Percentiles rank a stretch among this genome's conserved stretches.
phyloP scores from a whole-genome alignment of 441 rosid species.

The Cnidoscolus chayamansa region DNA sequence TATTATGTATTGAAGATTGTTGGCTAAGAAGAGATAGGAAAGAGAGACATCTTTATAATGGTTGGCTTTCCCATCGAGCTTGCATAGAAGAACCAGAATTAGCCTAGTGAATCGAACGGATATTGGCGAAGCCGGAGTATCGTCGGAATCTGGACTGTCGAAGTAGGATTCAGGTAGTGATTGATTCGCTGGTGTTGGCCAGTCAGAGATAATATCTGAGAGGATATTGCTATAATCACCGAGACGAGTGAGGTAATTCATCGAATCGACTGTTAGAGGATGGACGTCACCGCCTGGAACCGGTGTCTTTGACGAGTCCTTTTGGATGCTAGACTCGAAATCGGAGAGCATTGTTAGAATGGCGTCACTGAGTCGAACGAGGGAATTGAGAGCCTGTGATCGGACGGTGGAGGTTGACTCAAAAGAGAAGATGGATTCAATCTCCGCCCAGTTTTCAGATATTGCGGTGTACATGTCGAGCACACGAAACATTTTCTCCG shows the following conservation, averaged over 20 bases:
- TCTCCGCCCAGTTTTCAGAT: slow-evolving; percentile 40
- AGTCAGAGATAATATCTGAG: slow-evolving; percentile 42
- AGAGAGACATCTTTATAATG: slow-evolving; percentile 50
- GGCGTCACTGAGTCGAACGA: slow-evolving; percentile 47
- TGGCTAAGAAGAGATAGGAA: slow-evolving; percentile 70
- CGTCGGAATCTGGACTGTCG: slow-evolving; percentile 29
- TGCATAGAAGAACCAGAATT: slow-evolving; percentile 64
- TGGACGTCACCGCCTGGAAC: slow-evolving; percentile 56
- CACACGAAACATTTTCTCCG: slow-evolving; percentile 51
- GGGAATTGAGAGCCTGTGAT: slow-evolving; percentile 50
- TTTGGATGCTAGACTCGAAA: slow-evolving; percentile 49
- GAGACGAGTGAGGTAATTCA: slow-evolving; percentile 55
- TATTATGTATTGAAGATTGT: slow-evolving; percentile 58
- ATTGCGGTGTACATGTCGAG: slow-evolving; percentile 60
- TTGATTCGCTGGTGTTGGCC: slow-evolving; percentile 41
- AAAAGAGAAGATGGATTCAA: slow-evolving; percentile 55
- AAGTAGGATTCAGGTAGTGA: slow-evolving; percentile 44
- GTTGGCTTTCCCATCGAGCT: slow-evolving; percentile 66
- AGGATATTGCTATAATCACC: slow-evolving; percentile 57
- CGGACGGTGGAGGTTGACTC: slow-evolving; percentile 42
- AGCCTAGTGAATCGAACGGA: slow-evolving; percentile 54
- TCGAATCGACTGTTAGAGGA: slow-evolving; percentile 42
- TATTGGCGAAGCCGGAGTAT: slow-evolving; percentile 36
- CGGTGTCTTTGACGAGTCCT: slow-evolving; percentile 48
- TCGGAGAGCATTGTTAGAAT: slow-evolving; percentile 36